phyloP scores from a whole-genome alignment of 768 basidiomycete species.

The Agaricus sinodeliciosus region DNA sequence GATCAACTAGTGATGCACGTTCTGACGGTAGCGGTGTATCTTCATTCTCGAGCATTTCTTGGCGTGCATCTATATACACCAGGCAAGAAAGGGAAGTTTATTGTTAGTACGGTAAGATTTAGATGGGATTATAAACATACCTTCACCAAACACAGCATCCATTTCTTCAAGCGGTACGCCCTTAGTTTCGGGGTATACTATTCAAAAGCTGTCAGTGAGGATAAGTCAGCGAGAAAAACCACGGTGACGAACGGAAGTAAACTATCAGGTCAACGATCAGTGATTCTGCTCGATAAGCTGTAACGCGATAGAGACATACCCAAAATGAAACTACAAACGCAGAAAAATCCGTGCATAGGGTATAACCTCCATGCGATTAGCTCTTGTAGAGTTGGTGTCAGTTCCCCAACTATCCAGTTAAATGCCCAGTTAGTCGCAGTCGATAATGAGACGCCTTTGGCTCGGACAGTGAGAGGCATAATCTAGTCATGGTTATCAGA shows the following conservation, averaged over 20 bases:
- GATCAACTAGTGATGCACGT: constrained; percentile 1
- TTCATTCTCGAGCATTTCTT: constrained; percentile 62
- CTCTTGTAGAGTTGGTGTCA: constrained; percentile 84
- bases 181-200: constrained; percentile 84
- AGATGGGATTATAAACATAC: constrained; percentile 25
- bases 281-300: neutral
- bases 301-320: constrained; percentile 30
- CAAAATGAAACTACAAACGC: constrained; percentile 77
- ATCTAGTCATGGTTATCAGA: constrained; percentile 40
- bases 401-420: constrained; percentile 86
- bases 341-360: constrained; percentile 94
- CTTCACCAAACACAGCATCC: constrained; percentile 88
- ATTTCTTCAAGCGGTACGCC: constrained; percentile 87
- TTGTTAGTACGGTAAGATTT: neutral
- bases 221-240: neutral
- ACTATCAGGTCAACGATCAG: constrained; percentile 30
- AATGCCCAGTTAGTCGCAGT: constrained; percentile 89
- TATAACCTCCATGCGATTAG: constrained; percentile 87
- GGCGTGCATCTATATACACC: constrained; percentile 27
- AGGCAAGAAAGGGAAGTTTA: neutral
- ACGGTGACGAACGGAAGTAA: constrained; percentile 57
- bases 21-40: constrained; percentile 36
- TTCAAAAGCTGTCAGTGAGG: constrained; percentile 8
- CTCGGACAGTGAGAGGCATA: constrained; percentile 82
- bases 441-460: constrained; percentile 93